phyloP scores from a whole-genome alignment of 768 basidiomycete genomes.

The Panellus pusillus region DNA sequence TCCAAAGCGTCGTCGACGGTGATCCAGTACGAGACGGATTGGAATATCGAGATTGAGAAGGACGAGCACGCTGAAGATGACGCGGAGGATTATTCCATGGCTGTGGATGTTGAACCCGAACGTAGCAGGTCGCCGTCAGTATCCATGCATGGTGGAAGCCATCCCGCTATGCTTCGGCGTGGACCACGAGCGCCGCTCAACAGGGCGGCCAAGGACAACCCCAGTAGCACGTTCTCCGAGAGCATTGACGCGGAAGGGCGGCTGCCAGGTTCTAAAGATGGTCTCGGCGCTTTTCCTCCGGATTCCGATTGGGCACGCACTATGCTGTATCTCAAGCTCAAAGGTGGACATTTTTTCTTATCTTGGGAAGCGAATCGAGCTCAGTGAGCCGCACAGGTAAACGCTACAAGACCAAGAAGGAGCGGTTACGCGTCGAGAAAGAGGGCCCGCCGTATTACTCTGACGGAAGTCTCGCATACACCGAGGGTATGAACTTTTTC shows the following conservation, averaged over 20 bases:
- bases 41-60: conserved; percentile 79
- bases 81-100: conserved; percentile 40
- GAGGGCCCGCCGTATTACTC: conserved; percentile 66
- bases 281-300: conserved; percentile 69
- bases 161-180: conserved; percentile 31
- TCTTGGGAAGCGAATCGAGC: not conserved
- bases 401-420: conserved; percentile 79
- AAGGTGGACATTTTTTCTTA: conserved; percentile 45
- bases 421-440: conserved; percentile 73
- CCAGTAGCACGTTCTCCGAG: conserved; percentile 35
- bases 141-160: conserved; percentile 6
- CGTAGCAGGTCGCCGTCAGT: conserved; percentile 20
- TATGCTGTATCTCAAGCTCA: conserved; percentile 74
- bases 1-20: conserved; percentile 67
- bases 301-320: conserved; percentile 70
- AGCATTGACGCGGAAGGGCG: conserved; percentile 67
- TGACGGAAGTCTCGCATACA: conserved; percentile 82
- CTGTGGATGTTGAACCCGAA: conserved; percentile 33
- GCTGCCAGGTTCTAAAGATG: conserved; percentile 76
- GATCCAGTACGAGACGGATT: conserved; percentile 80
- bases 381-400: conserved; percentile 48
- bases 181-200: conserved; percentile 56
- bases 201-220: conserved; percentile 35
- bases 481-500: conserved; percentile 51
- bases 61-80: conserved; percentile 50